Conservation (phyloP, 192 early-diverging fungal genomes). For the Lobosporangium transversale region DNA sequence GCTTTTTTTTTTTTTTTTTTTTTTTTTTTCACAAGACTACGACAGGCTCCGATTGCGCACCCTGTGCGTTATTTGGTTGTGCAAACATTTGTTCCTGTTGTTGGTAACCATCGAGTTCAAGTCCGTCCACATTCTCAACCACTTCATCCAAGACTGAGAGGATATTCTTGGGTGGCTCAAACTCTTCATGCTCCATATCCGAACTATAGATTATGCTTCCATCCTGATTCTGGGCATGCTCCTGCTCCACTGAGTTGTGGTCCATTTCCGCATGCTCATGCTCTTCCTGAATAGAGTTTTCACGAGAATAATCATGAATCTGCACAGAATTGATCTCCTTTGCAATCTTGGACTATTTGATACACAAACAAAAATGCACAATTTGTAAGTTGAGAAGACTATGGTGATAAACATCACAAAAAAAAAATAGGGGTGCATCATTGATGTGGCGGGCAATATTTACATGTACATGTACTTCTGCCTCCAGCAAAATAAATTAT, state of each 20-base stretch:
- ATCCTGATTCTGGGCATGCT: constrained; percentile 7
- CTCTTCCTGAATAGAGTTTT: constrained; percentile 22
- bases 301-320: constrained; percentile 38
- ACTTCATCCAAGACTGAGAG: constrained; percentile 39
- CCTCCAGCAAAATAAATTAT: too few relatives aligned
- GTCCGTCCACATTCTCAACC: constrained; percentile 12
- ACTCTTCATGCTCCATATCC: constrained; percentile 16
- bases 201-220: constrained; percentile 13
- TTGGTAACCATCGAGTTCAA: constrained; percentile 17
- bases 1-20: neutral
- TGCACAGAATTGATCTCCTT: constrained; percentile 44
- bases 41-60: neutral
- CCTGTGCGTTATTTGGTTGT: constrained; percentile 2
- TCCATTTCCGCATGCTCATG: constrained; percentile 1
- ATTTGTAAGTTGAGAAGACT: neutral
- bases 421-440: constrained; percentile 9
- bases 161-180: constrained; percentile 42
- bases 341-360: constrained; percentile 48
- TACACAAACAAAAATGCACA: neutral
- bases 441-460: too few relatives aligned
- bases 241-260: neutral
- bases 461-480: neutral
- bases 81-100: constrained; percentile 5
- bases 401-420: neutral
- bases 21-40: constrained; percentile 9